phyloP scores from a whole-genome alignment of 306 rosid species.

The Begonia fuchsioides region DNA sequence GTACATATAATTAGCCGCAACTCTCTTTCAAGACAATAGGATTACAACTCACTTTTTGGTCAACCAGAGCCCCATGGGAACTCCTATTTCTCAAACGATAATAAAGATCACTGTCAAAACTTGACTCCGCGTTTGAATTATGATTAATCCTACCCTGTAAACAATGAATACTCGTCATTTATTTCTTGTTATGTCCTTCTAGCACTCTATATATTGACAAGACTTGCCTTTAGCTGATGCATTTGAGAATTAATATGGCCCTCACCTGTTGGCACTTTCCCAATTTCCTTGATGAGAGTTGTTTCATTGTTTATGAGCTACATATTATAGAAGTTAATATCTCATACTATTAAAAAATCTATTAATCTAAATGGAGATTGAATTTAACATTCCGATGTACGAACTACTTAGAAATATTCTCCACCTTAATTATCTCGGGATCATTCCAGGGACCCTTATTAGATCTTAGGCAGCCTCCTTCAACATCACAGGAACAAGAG shows the following conservation, averaged over 20 bases:
- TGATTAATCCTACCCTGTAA: slow-evolving; percentile 51
- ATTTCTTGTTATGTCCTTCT: slow-evolving; percentile 3
- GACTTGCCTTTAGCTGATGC: slow-evolving; percentile 46
- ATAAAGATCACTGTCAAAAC: slow-evolving; percentile 56
- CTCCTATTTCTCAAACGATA: slow-evolving; percentile 36
- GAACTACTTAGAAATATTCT: background rate
- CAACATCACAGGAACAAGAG: slow-evolving; percentile 66
- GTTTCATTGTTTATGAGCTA: slow-evolving; percentile 58
- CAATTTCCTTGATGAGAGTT: slow-evolving; percentile 53
- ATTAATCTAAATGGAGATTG: background rate
- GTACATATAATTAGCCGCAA: slow-evolving; percentile 3
- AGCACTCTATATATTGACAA: slow-evolving; percentile 3
- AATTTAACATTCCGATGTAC: background rate
- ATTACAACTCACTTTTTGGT: slow-evolving; percentile 62
- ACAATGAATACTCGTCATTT: slow-evolving; percentile 1
- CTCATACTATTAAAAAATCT: background rate
- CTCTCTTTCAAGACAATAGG: background rate
- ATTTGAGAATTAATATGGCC: slow-evolving; percentile 25
- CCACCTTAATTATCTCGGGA: slow-evolving; percentile 66
- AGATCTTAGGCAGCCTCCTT: slow-evolving; percentile 85
- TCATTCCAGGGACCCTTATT: slow-evolving; percentile 94
- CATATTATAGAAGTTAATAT: slow-evolving; percentile 27
- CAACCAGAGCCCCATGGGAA: slow-evolving; percentile 45
- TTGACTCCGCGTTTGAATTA: slow-evolving; percentile 63
- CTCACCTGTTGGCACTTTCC: slow-evolving; percentile 28